These are phyloP conservation scores for Neoscytalidium dimidiatum DNA, from an alignment of 2,329 filamentous ascomycete species.

Conservation along the genomic window DNA sequence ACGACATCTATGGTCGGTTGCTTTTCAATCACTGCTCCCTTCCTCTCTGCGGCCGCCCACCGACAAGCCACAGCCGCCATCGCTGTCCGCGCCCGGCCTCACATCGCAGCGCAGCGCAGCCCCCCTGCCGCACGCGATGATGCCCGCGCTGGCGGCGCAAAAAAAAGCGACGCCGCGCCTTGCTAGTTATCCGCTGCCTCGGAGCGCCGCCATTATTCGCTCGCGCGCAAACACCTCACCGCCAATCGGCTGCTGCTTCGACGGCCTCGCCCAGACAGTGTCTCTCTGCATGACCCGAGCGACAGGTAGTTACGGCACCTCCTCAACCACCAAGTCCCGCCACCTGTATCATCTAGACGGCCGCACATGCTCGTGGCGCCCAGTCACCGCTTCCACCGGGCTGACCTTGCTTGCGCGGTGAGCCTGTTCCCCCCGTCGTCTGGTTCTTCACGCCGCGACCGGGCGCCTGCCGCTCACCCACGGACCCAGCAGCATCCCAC, in stretches of 20 bases:
- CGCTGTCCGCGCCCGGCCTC: too few relatives aligned
- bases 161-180: neutral
- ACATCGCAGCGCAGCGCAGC: too few relatives aligned
- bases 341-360: constrained; percentile 11
- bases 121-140: constrained; percentile 2
- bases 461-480: neutral
- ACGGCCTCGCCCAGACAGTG: neutral
- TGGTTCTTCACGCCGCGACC: constrained; percentile 1
- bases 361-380: constrained; percentile 5
- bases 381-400: neutral
- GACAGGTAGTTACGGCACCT: constrained; percentile 5
- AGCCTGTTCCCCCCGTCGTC: neutral
- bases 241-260: constrained; percentile 8
- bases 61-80: too few relatives aligned
- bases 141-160: neutral
- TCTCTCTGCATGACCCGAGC: constrained; percentile 4
- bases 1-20: too few relatives aligned
- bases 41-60: neutral
- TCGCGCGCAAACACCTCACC: neutral
- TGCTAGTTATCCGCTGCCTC: constrained; percentile 7
- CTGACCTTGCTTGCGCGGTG: neutral
- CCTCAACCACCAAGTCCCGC: neutral
- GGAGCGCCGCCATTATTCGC: neutral
- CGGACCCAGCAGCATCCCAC: neutral
- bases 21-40: too few relatives aligned